Conservation (phyloP, 2,329 filamentous ascomycete species). For the Ophiostoma montium region DNA sequence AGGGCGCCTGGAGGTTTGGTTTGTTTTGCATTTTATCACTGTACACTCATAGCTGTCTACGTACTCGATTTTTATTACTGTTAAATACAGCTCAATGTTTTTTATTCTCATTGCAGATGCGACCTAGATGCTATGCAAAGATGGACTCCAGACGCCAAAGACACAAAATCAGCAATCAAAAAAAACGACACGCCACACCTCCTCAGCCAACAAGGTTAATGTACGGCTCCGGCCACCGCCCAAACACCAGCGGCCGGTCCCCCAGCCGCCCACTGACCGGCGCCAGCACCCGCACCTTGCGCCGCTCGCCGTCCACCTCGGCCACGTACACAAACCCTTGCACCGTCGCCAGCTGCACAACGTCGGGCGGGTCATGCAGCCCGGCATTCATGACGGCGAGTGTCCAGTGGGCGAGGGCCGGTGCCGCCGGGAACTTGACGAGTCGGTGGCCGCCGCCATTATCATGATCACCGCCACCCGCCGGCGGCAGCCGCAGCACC, state of each 20-base stretch:
- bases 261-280: constrained; percentile 74
- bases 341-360: constrained; percentile 66
- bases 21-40: no score
- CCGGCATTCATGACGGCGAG: constrained; percentile 73
- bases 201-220: constrained; percentile 54
- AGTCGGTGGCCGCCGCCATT: constrained; percentile 23
- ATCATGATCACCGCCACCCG: background rate
- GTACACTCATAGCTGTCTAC: no score
- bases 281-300: constrained; percentile 65
- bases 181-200: background rate
- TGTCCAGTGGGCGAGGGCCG: constrained; percentile 64
- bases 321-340: constrained; percentile 90
- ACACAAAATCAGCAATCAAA: background rate
- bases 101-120: no score
- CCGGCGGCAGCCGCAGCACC: constrained; percentile 50
- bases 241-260: constrained; percentile 67
- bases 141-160: background rate
- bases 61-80: no score
- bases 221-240: constrained; percentile 73
- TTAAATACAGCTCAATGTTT: no score
- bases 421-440: constrained; percentile 49
- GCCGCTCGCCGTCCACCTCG: constrained; percentile 75
- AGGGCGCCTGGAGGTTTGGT: no score
- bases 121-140: no score
- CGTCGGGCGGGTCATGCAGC: constrained; percentile 52